Conservation (phyloP, 2,329 filamentous ascomycete species). For the Tolypocladium inflatum region DNA sequence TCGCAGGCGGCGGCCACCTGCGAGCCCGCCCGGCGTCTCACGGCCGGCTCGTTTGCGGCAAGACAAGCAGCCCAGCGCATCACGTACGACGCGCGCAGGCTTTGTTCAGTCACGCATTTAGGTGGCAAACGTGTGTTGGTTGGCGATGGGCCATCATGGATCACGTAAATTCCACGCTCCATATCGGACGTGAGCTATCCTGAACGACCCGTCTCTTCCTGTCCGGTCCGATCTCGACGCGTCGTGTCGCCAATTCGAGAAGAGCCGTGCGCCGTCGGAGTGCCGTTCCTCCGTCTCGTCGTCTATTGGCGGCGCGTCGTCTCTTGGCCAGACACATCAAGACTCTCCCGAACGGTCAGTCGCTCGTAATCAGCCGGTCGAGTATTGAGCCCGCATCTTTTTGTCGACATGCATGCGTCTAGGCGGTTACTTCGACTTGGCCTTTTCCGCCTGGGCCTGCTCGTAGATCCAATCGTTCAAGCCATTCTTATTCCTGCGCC, state of each 20-base stretch:
- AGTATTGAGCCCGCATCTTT: neutral
- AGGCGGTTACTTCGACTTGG: conserved; percentile 7
- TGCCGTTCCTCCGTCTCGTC: neutral
- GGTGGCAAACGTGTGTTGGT: neutral
- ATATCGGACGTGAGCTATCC: neutral
- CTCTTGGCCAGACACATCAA: neutral
- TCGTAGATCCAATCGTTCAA: conserved; percentile 98
- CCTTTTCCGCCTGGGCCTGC: conserved; percentile 55
- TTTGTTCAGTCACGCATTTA: neutral
- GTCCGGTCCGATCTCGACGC: neutral
- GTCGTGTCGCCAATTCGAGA: neutral
- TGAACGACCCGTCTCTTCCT: neutral
- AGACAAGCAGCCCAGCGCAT: neutral
- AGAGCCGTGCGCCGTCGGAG: neutral
- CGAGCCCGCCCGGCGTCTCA: neutral
- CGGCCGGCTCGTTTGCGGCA: neutral
- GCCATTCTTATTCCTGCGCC: conserved; percentile 72
- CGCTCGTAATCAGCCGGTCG: neutral
- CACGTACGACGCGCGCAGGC: neutral
- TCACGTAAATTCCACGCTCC: neutral
- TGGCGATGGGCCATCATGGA: neutral
- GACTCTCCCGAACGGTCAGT: neutral
- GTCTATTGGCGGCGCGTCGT: neutral
- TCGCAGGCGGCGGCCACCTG: neutral
- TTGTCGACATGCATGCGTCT: neutral